Evolutionary conservation across 1,139 yeast species (phyloP), one percentile per base, ranked within the genome.

Genomic region (Geotrichum aggregatum): DNA sequence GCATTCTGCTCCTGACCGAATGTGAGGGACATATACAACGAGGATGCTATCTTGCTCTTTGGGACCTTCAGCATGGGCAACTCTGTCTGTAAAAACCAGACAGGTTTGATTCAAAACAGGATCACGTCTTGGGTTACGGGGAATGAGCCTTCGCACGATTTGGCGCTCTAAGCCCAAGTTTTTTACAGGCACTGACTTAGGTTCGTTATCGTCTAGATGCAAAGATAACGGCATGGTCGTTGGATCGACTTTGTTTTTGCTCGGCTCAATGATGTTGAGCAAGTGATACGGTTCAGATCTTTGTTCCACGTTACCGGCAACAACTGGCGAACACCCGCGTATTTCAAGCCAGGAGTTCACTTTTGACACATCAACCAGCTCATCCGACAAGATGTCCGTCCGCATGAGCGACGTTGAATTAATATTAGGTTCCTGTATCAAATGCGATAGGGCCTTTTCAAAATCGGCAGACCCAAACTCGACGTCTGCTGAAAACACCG

Each of bases 391-490:
- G 26, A 91, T 81, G 67, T 91, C 98, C 0, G 97, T 95, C 61
- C 98, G 73, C 72, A 91, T 73, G 38, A 91, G 85, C 30, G 88
- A 94, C 0, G 97, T 86, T 7, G 97, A 91, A 68, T 91, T 91
- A 68, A 91, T 85, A 66, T 91, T 87, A 13, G 98, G 98, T 58
- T 88, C 89, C 56, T 78, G 76, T 52, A 91, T 84, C 57, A 91
- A 75, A 66, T 89, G 87, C 44, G 79, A 68, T 92, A 88, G 85
- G 3, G 96, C 96, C 10, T 73, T 70, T 54, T 81, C 82, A 64
- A 83, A 89, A 69, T 88, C 64, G 8, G 65, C 65, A 1, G 73
- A 64, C 13, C 63, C 63, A 58, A 75, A 76, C 7, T 63, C 64
- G 1, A 70, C 71, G 1, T 59, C 56, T 16, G 59, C 59, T 10